These are phyloP conservation scores for Sphaceloma murrayae DNA, from an alignment of 2,329 filamentous ascomycete species.

Conservation along the genomic window DNA sequence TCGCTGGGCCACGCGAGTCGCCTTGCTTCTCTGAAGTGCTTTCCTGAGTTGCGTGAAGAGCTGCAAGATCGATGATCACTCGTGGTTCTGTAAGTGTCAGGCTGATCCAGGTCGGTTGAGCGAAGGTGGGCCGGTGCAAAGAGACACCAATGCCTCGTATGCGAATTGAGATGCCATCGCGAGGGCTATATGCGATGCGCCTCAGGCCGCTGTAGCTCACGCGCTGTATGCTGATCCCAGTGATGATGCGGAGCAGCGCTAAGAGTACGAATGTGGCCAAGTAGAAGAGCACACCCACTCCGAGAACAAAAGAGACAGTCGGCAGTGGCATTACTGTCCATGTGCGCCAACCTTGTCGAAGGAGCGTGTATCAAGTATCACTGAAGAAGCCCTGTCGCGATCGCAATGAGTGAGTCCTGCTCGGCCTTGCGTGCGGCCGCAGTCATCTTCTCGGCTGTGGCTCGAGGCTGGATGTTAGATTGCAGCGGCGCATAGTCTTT, in stretches of 20 bases:
- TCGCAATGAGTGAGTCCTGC: not conserved
- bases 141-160: conserved; percentile 80
- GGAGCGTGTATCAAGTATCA: not conserved
- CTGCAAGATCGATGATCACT: conserved; percentile 68
- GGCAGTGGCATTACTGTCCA: conserved; percentile 35
- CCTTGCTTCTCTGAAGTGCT: conserved; percentile 16
- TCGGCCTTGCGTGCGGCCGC: conserved; percentile 2
- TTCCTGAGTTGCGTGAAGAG: conserved; percentile 39
- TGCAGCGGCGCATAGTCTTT: not conserved
- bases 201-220: conserved; percentile 88
- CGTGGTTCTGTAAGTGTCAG: conserved; percentile 77
- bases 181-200: conserved; percentile 79
- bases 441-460: conserved; percentile 9
- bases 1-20: not conserved
- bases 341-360: not conserved
- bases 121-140: conserved; percentile 88
- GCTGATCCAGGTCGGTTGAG: conserved; percentile 93
- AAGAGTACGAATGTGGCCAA: conserved; percentile 88
- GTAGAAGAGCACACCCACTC: conserved; percentile 76
- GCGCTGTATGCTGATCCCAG: conserved; percentile 89
- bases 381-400: not conserved
- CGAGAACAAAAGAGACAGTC: conserved; percentile 63
- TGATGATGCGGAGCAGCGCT: conserved; percentile 82
- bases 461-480: conserved; percentile 6
- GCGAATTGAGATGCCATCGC: conserved; percentile 81